Evolutionary conservation across 2,329 filamentous ascomycete genomes (phyloP), one percentile per base, ranked within the genome.

Genomic region (Xylaria arbuscula): DNA sequence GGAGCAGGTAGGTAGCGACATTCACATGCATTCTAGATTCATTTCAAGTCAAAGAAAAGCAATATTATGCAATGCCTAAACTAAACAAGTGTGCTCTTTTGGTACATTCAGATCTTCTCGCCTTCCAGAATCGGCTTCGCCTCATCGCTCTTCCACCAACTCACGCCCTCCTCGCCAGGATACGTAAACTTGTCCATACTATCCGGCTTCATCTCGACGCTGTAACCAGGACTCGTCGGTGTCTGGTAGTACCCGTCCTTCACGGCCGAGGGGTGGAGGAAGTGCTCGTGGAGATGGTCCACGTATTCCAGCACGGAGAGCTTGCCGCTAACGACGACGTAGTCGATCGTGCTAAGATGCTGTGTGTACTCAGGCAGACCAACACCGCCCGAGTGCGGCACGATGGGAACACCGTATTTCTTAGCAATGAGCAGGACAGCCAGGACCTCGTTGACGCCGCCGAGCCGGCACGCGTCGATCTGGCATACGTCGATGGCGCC

Each of bases 331-430:
- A 97, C 93, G 53, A 91, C 91, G 3, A 97, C 92, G 75, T 97
- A 97, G 81, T 98, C 94, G 73, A 98, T 96, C 15, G 93, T 97
- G 81, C 90, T 93, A 70, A 97, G 82, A 81, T 97, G 94, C 84
- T 97, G 93, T 0, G 94, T 97, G 83, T 97, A 97, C 81, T 98
- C 94, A 45, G 94, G 93, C 71, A 98, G 85, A 6, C 94, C 94
- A 1, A 98, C 94, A 72, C 94, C 94, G 22, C 94, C 94, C 0
- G 90, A 93, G 82, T 97, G 94, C 0, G 94, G 94, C 6, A 97
- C 93, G 73, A 97, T 91, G 15, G 94, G 94, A 2, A 97, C 87
- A 61, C 86, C 85, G 78, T 89, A 90, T 83, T 94, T 93, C 77
- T 89, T 90, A 19, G 94, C 94, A 83, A 97, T 91, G 51, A 97